Evolutionary conservation across 2,329 filamentous ascomycete genomes (phyloP).

Genomic region (Metarhizium humberi): DNA sequence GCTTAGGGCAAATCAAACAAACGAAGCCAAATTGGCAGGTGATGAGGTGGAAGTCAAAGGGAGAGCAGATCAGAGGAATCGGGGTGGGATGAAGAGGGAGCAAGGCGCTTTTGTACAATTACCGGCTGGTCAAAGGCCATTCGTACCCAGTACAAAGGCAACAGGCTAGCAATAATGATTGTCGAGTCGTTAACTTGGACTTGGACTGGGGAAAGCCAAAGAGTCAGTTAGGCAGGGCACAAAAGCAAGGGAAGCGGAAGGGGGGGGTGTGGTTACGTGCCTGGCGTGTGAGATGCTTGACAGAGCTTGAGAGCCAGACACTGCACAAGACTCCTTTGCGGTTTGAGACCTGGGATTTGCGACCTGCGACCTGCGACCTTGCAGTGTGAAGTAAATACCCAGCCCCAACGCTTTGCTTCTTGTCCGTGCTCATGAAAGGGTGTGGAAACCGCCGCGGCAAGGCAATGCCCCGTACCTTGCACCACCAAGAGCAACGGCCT

Average conservation of each 20-base stretch:
- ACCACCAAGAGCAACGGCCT: neutral
- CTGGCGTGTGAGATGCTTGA: neutral
- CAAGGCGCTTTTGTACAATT: slow-evolving; percentile 12
- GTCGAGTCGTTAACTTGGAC: slow-evolving; percentile 1
- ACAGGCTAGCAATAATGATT: slow-evolving; percentile 2
- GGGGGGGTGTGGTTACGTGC: neutral
- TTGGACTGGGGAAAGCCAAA: slow-evolving; percentile 1
- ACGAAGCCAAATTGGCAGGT: slow-evolving; percentile 4
- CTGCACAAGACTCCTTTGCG: neutral
- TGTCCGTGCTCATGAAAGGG: neutral
- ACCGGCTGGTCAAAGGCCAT: neutral
- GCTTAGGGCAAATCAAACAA: neutral
- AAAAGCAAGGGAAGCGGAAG: slow-evolving; percentile 3
- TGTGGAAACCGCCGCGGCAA: neutral
- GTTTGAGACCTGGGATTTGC: neutral
- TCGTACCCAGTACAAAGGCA: neutral
- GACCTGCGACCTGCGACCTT: neutral
- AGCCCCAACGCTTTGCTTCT: neutral
- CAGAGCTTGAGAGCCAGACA: neutral
- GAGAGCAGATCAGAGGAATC: slow-evolving; percentile 1
- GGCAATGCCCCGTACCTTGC: neutral
- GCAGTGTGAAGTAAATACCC: too few species aligned
- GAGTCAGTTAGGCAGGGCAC: slow-evolving; percentile 8
- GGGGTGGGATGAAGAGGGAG: slow-evolving; percentile 8
- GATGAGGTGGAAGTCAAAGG: slow-evolving; percentile 6